Evolutionary conservation across 1,284 basidiomycete species (phyloP).

Genomic region (Trichosporon sp.): DNA sequence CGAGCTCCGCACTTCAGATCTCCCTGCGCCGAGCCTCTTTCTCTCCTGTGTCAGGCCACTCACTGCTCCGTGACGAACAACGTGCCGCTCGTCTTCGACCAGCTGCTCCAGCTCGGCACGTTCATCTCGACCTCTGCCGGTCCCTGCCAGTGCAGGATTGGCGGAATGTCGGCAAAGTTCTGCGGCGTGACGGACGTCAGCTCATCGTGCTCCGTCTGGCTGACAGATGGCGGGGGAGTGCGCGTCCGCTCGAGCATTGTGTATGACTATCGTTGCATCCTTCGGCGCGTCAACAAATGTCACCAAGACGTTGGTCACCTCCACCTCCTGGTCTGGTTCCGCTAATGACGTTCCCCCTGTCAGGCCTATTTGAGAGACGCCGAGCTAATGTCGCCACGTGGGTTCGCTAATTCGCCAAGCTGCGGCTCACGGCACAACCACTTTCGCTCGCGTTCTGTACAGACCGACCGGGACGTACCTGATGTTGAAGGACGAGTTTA

Average conservation of each 20-base stretch:
- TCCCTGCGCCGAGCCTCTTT: too few relatives aligned
- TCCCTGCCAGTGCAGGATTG: conserved; percentile 67
- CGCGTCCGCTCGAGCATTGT: neutral
- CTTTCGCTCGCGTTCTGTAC: neutral
- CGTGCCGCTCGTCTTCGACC: neutral
- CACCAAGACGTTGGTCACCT: neutral
- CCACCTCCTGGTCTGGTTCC: neutral
- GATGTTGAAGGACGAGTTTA: neutral
- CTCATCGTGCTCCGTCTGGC: conserved; percentile 54
- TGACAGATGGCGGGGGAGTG: neutral
- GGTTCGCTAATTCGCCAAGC: neutral
- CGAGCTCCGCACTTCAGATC: too few relatives aligned
- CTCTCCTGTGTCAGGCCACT: conserved; percentile 22
- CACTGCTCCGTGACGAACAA: conserved; percentile 79
- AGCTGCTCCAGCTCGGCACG: conserved; percentile 57
- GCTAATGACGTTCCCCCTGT: neutral
- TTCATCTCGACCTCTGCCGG: conserved; percentile 63
- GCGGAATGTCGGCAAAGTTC: conserved; percentile 73
- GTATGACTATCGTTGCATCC: neutral
- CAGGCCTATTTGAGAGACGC: too few relatives aligned
- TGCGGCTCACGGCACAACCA: too few relatives aligned
- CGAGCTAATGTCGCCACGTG: neutral
- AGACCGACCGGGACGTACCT: neutral
- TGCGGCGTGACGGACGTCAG: conserved; percentile 68
- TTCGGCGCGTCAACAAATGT: neutral